Evolutionary conservation across 1,139 yeast genomes (phyloP), one percentile per base, ranked within the genome.

Genomic region (Pichia sp.): DNA sequence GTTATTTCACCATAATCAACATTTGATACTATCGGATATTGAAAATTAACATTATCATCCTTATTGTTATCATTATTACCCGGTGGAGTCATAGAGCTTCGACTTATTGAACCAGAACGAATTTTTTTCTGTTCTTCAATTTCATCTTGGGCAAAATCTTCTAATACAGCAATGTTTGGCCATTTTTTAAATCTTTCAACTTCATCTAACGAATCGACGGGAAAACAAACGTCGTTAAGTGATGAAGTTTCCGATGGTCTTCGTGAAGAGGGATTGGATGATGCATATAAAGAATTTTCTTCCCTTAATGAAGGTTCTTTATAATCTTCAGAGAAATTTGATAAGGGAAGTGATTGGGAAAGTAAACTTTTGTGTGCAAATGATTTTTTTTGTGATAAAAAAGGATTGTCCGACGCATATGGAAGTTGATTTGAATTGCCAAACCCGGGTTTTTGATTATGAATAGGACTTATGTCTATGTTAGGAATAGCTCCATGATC

Each of bases 191-290:
- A 62, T 41, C 65, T 63, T 8, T 71, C 71, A 5, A 67, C 69
- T 34, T 74, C 80, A 47, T 74, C 77, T 8, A 73, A 64, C 3
- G 74, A 73, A 47, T 80, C 86, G 33, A 85, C 66, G 0, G 95
- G 95, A 65, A 87, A 79, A 64, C 95, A 88, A 38, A 93, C 99
- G 68, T 93, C 98, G 64, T 86, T 91, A 54, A 91, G 70, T 0
- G 96, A 86, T 8, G 93, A 83, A 13, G 74, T 73, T 53, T 81
- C 83, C 31, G 90, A 80, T 18, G 86, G 76, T 57, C 91, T 77
- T 53, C 90, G 80, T 18, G 87, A 80, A 0, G 85, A 76, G 2
- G 95, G 95, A 60, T 85, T 84, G 11, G 91, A 84, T 2, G 67
- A 62, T 3, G 60, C 65, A 42, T 45, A 56, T 11, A 50, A 31